phyloP scores from a whole-genome alignment of 2,329 filamentous ascomycete genomes.

The Niveomyces coronatus region DNA sequence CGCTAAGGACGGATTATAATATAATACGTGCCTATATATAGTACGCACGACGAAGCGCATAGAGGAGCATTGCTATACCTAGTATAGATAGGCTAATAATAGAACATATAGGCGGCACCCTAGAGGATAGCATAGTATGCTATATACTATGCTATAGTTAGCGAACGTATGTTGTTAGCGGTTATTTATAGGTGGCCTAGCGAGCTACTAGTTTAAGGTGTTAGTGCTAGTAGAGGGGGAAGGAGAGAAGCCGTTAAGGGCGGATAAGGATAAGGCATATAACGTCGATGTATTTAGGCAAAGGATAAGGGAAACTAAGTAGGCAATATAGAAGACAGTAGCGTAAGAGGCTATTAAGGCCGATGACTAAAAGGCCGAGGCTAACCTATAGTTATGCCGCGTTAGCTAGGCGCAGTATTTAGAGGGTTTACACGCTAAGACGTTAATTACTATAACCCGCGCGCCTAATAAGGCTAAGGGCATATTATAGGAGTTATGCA shows the following conservation, averaged over 20 bases:
- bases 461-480: background rate
- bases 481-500: constrained; percentile 1
- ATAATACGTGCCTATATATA: background rate
- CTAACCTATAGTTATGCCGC: background rate
- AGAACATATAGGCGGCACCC: background rate
- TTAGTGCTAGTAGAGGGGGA: background rate
- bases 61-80: background rate
- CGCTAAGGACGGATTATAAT: background rate
- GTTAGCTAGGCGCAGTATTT: constrained; percentile 1
- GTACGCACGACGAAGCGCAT: background rate
- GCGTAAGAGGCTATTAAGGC: background rate
- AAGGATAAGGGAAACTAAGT: background rate
- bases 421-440: background rate
- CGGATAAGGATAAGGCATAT: background rate
- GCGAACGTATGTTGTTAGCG: background rate
- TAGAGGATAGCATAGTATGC: background rate
- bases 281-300: background rate
- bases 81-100: background rate
- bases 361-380: background rate
- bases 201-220: background rate
- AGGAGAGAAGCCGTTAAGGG: background rate
- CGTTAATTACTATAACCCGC: background rate
- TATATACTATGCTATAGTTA: background rate
- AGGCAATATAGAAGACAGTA: background rate
- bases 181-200: background rate